These are phyloP conservation scores for Jamesozyma spencerorum DNA, from an alignment of 805 yeast genomes.

Conservation along the genomic window DNA sequence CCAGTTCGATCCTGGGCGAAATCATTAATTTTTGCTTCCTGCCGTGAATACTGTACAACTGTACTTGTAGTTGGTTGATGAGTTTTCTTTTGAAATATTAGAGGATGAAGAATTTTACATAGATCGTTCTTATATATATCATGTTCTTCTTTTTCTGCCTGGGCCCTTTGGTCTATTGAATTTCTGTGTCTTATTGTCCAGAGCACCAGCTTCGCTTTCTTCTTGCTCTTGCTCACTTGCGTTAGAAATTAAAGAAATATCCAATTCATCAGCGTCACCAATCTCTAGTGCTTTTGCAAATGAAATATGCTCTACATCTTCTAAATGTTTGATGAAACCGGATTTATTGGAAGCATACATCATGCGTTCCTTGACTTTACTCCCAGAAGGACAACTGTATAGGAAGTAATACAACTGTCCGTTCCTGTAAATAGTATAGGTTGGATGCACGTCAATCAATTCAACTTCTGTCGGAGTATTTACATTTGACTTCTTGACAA, in stretches of 20 bases:
- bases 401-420: conserved; percentile 46
- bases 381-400: conserved; percentile 83
- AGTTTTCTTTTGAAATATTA: too few species aligned
- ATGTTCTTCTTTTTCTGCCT: conserved; percentile 35
- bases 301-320: conserved; percentile 28
- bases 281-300: conserved; percentile 50
- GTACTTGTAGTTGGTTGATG: too few species aligned
- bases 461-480: conserved; percentile 25
- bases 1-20: conserved; percentile 99
- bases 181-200: conserved; percentile 18
- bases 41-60: too few species aligned
- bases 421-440: conserved; percentile 46
- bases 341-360: conserved; percentile 74
- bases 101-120: too few species aligned
- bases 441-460: conserved; percentile 41
- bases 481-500: conserved; percentile 24
- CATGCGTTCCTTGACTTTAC: conserved; percentile 87
- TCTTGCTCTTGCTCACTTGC: conserved; percentile 30
- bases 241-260: conserved; percentile 31
- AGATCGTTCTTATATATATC: too few species aligned
- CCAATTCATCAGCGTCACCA: conserved; percentile 66
- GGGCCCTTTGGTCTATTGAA: conserved; percentile 66
- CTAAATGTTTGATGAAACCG: conserved; percentile 47
- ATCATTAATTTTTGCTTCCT: conserved; percentile 44
- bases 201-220: conserved; percentile 12